These are phyloP conservation scores for Millerozyma miso DNA, from an alignment of 805 yeast genomes.

Conservation along the genomic window DNA sequence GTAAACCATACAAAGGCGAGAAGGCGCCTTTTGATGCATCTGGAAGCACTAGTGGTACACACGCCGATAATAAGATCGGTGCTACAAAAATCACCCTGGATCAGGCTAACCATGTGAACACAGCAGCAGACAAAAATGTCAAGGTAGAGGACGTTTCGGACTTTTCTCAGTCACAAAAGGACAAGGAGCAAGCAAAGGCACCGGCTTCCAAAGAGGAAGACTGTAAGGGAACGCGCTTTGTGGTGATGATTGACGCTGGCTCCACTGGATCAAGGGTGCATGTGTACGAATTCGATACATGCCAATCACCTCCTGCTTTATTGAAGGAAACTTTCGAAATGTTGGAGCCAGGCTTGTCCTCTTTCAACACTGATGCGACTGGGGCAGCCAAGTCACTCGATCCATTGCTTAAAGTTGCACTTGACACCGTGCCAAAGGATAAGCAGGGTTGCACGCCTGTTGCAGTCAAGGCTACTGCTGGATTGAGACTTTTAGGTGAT, in stretches of 20 bases:
- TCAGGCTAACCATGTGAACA: background rate
- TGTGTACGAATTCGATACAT: slow-evolving; percentile 85
- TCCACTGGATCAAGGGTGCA: slow-evolving; percentile 97
- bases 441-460: slow-evolving; percentile 82
- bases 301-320: slow-evolving; percentile 78
- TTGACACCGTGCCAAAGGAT: slow-evolving; percentile 69
- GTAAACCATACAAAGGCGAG: slow-evolving; percentile 19
- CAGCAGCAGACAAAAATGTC: background rate
- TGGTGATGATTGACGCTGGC: slow-evolving; percentile 96
- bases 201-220: background rate
- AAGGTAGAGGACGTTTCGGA: slow-evolving; percentile 2
- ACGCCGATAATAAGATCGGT: slow-evolving; percentile 15
- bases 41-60: slow-evolving; percentile 4
- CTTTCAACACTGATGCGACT: slow-evolving; percentile 69
- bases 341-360: slow-evolving; percentile 89
- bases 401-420: slow-evolving; percentile 71
- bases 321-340: slow-evolving; percentile 77
- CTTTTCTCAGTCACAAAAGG: background rate
- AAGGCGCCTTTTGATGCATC: slow-evolving; percentile 13
- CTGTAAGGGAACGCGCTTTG: slow-evolving; percentile 55
- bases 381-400: slow-evolving; percentile 93
- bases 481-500: slow-evolving; percentile 80
- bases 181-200: slow-evolving; percentile 2
- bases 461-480: slow-evolving; percentile 98
- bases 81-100: slow-evolving; percentile 20